Conservation (phyloP, 1,139 yeast genomes). For the Diutina sp. region DNA sequence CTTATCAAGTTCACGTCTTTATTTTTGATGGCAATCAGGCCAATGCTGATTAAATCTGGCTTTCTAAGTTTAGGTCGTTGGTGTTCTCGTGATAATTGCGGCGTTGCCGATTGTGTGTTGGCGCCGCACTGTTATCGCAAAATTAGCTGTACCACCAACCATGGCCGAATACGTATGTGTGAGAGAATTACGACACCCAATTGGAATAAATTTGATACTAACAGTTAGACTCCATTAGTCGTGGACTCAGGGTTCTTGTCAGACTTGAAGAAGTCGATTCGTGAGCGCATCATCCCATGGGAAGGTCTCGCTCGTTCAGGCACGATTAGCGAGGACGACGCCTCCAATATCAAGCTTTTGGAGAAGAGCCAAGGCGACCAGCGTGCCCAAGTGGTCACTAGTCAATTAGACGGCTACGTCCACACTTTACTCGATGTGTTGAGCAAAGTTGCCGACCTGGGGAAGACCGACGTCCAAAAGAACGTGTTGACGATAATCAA, state of each 20-base stretch:
- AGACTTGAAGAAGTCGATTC: conserved; percentile 61
- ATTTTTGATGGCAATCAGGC: too few species aligned
- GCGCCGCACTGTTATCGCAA: neutral
- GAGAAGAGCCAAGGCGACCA: conserved; percentile 39
- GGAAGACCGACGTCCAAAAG: conserved; percentile 62
- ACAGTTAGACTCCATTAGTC: conserved; percentile 9
- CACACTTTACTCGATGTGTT: conserved; percentile 43
- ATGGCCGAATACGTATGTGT: conserved; percentile 1
- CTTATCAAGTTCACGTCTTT: neutral
- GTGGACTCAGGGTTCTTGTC: conserved; percentile 57
- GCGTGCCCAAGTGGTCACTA: conserved; percentile 23
- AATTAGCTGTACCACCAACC: neutral
- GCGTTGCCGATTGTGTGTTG: neutral
- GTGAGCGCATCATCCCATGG: conserved; percentile 87
- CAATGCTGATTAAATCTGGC: neutral
- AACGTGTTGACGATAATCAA: conserved; percentile 58
- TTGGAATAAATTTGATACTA: conserved; percentile 2
- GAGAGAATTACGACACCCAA: neutral
- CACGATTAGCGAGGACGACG: conserved; percentile 53
- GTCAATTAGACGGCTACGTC: conserved; percentile 42
- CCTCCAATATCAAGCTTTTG: conserved; percentile 48
- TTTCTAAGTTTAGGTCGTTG: too few species aligned
- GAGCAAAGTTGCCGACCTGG: conserved; percentile 29
- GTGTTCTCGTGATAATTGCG: neutral
- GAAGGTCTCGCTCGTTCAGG: conserved; percentile 77